phyloP scores from a whole-genome alignment of 768 basidiomycete species.

The Tylopilus balloui region DNA sequence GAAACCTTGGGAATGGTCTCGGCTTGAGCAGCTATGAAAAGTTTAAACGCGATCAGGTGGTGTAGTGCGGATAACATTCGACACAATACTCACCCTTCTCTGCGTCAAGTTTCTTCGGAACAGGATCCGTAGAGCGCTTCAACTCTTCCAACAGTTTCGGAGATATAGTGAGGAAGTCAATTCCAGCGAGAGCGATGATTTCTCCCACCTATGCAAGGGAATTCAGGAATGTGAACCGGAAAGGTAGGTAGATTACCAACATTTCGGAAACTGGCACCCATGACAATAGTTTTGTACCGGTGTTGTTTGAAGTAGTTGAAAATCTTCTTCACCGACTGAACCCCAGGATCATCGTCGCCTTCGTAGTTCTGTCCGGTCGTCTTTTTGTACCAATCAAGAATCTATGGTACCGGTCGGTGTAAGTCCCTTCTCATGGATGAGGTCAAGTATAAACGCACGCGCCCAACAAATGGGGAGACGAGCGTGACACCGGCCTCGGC shows the following conservation, averaged over 20 bases:
- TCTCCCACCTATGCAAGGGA: constrained; percentile 60
- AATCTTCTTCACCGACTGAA: constrained; percentile 90
- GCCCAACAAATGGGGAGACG: not conserved
- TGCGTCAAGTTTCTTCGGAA: constrained; percentile 81
- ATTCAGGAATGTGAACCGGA: not conserved
- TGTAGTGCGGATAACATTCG: not conserved
- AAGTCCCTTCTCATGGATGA: not conserved
- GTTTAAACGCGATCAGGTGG: too few relatives aligned
- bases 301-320: constrained; percentile 99
- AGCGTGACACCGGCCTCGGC: not conserved
- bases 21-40: constrained; percentile 38
- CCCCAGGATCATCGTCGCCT: constrained; percentile 91
- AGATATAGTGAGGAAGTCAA: constrained; percentile 94
- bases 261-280: constrained; percentile 99
- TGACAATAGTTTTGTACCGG: constrained; percentile 95
- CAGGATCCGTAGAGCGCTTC: constrained; percentile 57
- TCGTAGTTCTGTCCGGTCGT: constrained; percentile 76
- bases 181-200: constrained; percentile 90
- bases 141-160: constrained; percentile 89
- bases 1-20: constrained; percentile 72
- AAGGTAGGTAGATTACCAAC: constrained; percentile 37
- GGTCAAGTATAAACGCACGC: not conserved
- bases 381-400: constrained; percentile 99
- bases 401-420: constrained; percentile 40
- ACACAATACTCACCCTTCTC: constrained; percentile 41